phyloP scores from a whole-genome alignment of 345 rosid species.

The Populus ilicifolia region DNA sequence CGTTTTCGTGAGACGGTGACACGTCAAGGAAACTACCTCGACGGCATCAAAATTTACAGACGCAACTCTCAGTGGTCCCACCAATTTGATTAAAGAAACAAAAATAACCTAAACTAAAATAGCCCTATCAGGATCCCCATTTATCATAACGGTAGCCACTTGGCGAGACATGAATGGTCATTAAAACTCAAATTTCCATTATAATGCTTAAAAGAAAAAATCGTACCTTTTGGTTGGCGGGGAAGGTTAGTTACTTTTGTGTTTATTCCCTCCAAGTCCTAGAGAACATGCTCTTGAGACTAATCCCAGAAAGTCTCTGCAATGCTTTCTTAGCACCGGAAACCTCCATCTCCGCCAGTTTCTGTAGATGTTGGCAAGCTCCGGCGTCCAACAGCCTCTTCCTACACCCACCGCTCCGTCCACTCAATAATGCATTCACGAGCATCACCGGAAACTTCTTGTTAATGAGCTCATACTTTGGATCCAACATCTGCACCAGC shows the following conservation, averaged over 20 bases:
- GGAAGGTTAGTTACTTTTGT: slow-evolving; percentile 27
- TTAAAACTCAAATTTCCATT: background rate
- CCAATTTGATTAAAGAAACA: background rate
- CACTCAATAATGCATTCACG: slow-evolving; percentile 40
- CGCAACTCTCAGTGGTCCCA: background rate
- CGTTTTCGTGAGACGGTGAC: too few relatives aligned
- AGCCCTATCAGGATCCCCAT: too few relatives aligned
- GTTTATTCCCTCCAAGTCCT: slow-evolving; percentile 65
- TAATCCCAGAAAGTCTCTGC: slow-evolving; percentile 59
- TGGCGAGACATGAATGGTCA: background rate
- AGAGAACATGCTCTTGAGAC: slow-evolving; percentile 56
- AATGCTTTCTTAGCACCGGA: slow-evolving; percentile 59
- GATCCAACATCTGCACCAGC: slow-evolving; percentile 69
- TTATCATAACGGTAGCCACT: background rate
- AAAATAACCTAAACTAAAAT: background rate
- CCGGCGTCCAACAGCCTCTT: slow-evolving; percentile 53
- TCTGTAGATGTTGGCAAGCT: slow-evolving; percentile 51
- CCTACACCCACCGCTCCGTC: slow-evolving; percentile 49
- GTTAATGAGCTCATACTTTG: slow-evolving; percentile 42
- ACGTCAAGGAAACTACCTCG: background rate
- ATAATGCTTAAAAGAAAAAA: slow-evolving; percentile 10
- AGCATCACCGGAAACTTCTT: slow-evolving; percentile 65
- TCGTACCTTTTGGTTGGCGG: slow-evolving; percentile 38
- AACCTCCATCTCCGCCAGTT: slow-evolving; percentile 55
- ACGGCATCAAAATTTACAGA: background rate